Evolutionary conservation across 2,329 filamentous ascomycete species (phyloP), one percentile per base, ranked within the genome.

Genomic region (Fusarium globosum): DNA sequence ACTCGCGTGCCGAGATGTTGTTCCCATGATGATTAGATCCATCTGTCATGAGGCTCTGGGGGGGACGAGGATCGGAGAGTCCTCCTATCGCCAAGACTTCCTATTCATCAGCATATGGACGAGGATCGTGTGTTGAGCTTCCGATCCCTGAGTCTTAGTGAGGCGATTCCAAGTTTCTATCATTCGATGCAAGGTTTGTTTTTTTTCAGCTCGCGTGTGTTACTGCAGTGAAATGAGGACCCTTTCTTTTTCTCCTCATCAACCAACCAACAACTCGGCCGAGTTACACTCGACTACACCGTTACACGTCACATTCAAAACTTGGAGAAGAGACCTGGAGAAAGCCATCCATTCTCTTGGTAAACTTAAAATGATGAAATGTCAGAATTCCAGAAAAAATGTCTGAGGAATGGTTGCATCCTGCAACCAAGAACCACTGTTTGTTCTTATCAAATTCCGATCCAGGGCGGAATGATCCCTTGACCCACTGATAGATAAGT

Each of bases 401-500:
- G 14, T 21, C 18, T 23, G 28, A 16, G 30, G n/a, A 28, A 13
- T 4, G 41, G 35, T 30, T n/a, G 20, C 20, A 26, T 38, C 16
- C n/a, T n/a, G 53, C n/a, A 52, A 36, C n/a, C 11, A 26, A 20
- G 35, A 26, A 30, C 35, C 55, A 48, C 36, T 41, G 28, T 42
- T 18, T n/a, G 26, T 33, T 33, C 23, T 43, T 61, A 36, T 52
- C 39, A 33, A 41, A 35, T 61, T 41, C 46, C 46, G 39, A 51
- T 61, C 33, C 21, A 57, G 16, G 21, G 49, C 59, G 38, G 59
- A 61, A 57, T 38, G 20, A 62, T 48, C 51, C 38, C 36, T 30
- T n/a, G 66, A 52, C 51, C 66, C 66, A 69, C 66, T 55, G 57
- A 64, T 64, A 69, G 68, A 33, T 30, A 42, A 55, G 57, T 68